These are phyloP conservation scores for Aspergillus carlsbadensis DNA, from an alignment of 495 filamentous ascomycete species.

Conservation along the genomic window DNA sequence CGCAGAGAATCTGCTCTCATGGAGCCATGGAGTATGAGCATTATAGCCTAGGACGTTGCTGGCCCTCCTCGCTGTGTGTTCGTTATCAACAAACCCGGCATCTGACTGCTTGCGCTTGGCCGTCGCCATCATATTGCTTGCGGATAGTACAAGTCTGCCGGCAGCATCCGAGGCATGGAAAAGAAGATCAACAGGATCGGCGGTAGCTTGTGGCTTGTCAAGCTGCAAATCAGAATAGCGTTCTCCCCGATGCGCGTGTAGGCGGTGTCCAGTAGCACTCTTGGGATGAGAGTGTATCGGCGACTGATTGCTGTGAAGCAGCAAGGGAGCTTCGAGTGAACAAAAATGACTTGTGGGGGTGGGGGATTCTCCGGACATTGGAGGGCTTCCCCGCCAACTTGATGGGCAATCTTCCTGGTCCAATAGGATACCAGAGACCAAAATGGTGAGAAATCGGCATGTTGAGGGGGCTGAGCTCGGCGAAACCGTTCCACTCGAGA, in stretches of 20 bases:
- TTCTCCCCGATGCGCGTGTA: constrained; percentile 16
- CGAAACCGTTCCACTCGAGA: not conserved
- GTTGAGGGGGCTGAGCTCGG: not conserved
- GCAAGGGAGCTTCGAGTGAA: not conserved
- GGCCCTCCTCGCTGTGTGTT: constrained; percentile 20
- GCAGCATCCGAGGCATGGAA: not conserved
- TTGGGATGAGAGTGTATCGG: not conserved
- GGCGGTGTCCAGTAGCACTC: constrained; percentile 32
- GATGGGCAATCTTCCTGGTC: not conserved
- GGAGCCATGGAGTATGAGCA: constrained; percentile 38
- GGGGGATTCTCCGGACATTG: not conserved
- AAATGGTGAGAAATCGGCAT: not conserved
- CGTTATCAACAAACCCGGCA: constrained; percentile 21
- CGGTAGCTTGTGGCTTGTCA: constrained; percentile 2
- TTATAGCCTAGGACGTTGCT: constrained; percentile 34
- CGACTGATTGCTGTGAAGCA: not conserved
- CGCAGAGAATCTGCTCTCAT: constrained; percentile 27
- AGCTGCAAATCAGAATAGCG: not conserved
- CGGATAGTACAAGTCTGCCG: not conserved
- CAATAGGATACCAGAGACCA: not conserved
- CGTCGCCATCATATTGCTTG: constrained; percentile 13
- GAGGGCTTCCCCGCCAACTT: constrained; percentile 22
- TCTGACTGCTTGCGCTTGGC: constrained; percentile 33
- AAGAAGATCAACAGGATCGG: constrained; percentile 4
- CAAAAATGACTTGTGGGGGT: constrained; percentile 1